phyloP scores from a whole-genome alignment of 148 eudicot species.

The Diospyros lotus region DNA sequence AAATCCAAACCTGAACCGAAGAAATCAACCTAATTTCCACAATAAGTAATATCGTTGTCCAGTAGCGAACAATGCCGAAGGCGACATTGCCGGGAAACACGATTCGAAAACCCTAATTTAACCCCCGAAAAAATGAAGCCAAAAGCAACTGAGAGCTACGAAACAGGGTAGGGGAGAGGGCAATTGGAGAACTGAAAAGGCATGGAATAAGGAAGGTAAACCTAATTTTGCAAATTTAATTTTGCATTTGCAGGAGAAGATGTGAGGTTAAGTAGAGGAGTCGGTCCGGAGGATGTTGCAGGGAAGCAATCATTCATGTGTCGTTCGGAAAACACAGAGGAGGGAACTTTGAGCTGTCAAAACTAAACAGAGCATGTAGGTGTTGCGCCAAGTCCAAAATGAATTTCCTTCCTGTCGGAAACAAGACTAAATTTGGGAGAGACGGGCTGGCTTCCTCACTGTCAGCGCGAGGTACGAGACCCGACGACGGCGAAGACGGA shows the following conservation, averaged over 20 bases:
- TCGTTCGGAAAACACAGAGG: background rate
- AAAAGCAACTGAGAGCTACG: background rate
- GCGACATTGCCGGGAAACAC: constrained; percentile 3
- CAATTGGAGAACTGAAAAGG: too few species aligned
- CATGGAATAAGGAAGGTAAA: background rate
- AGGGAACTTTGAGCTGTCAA: background rate
- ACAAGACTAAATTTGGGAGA: background rate
- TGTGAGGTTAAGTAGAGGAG: background rate
- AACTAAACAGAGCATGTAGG: background rate
- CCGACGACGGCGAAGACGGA: background rate
- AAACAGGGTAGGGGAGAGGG: background rate
- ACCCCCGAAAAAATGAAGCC: too few species aligned
- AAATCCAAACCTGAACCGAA: background rate
- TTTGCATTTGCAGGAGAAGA: background rate
- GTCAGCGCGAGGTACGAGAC: background rate
- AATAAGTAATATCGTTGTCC: background rate
- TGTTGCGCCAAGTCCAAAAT: too few species aligned
- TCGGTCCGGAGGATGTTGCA: background rate
- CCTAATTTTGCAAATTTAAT: background rate
- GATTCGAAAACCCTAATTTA: background rate
- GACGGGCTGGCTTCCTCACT: background rate
- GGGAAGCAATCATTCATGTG: background rate
- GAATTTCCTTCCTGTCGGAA: background rate
- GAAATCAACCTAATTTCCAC: background rate
- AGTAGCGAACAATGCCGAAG: constrained; percentile 1